A percentile compares a stretch with the other conserved stretches of the same genome.
Evolutionary conservation across 148 eudicot genomes (phyloP).

Genomic region (Vaccinium corymbosum): DNA sequence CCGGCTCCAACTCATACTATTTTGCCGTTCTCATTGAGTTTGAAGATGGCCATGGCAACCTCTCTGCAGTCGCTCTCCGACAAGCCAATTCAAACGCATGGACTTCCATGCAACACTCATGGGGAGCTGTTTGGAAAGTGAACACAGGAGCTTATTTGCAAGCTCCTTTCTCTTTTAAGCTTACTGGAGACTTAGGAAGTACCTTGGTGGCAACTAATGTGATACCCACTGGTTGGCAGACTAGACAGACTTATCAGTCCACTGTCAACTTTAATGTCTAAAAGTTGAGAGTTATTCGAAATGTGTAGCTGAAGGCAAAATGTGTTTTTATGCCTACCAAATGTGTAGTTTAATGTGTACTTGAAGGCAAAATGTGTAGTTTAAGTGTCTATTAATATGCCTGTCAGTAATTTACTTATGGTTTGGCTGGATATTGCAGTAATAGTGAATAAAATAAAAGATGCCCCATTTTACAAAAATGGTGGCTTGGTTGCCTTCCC

Average conservation of each 20-base stretch:
- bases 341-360: too few relatives aligned
- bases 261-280: constrained; percentile 17
- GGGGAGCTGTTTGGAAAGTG: constrained; percentile 32
- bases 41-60: constrained; percentile 25
- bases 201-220: constrained; percentile 22
- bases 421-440: background rate
- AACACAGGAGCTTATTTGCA: background rate
- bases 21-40: constrained; percentile 21
- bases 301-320: too few relatives aligned
- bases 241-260: constrained; percentile 24
- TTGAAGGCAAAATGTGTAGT: background rate
- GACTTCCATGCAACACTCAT: constrained; percentile 27
- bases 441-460: background rate
- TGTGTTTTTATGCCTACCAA: too few relatives aligned
- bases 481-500: background rate
- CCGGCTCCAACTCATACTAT: constrained; percentile 26
- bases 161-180: constrained; percentile 32
- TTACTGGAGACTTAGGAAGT: constrained; percentile 17
- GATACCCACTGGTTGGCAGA: constrained; percentile 26
- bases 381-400: too few relatives aligned
- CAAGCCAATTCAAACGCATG: constrained; percentile 21
- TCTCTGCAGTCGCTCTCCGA: constrained; percentile 17
- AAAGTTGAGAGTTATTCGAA: background rate
- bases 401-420: background rate
- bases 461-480: background rate